These are phyloP conservation scores for Dacryopinax spathularia DNA, from an alignment of 768 basidiomycete genomes.

Conservation along the genomic window DNA sequence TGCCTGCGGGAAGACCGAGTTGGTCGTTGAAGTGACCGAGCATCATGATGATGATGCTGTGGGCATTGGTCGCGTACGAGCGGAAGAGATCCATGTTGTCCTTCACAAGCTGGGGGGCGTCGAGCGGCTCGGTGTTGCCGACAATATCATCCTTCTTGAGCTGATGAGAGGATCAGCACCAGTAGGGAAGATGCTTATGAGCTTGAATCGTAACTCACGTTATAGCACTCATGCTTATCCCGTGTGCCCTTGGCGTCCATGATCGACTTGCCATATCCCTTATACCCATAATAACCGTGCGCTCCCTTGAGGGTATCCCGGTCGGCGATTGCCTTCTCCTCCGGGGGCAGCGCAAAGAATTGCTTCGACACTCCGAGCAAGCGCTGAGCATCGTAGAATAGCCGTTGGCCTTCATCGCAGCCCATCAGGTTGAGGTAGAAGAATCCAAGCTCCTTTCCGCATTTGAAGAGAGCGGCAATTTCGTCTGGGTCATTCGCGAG, in stretches of 20 bases:
- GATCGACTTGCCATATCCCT: background rate
- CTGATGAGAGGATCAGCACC: background rate
- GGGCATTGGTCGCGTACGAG: background rate
- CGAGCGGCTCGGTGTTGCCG: conserved; percentile 1
- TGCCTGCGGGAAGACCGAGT: background rate
- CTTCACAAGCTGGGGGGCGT: background rate
- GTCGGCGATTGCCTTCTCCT: background rate
- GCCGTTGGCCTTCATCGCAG: background rate
- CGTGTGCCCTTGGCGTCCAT: background rate
- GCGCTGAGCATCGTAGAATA: background rate
- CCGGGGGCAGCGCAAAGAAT: background rate
- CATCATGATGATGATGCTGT: background rate
- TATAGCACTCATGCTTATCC: background rate
- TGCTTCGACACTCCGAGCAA: background rate
- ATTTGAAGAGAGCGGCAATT: background rate
- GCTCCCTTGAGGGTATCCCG: conserved; percentile 1
- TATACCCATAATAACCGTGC: background rate
- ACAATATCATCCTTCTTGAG: background rate
- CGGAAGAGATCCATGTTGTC: conserved; percentile 1
- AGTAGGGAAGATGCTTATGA: background rate
- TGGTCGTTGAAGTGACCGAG: background rate
- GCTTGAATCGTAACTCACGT: background rate
- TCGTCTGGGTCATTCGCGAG: background rate
- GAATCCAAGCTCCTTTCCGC: conserved; percentile 3
- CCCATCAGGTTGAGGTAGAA: conserved; percentile 3